Percentiles rank a stretch among this genome's conserved stretches.
These are phyloP conservation scores for Pisolithus marmoratus DNA, from an alignment of 768 basidiomycete species.

Conservation along the genomic window DNA sequence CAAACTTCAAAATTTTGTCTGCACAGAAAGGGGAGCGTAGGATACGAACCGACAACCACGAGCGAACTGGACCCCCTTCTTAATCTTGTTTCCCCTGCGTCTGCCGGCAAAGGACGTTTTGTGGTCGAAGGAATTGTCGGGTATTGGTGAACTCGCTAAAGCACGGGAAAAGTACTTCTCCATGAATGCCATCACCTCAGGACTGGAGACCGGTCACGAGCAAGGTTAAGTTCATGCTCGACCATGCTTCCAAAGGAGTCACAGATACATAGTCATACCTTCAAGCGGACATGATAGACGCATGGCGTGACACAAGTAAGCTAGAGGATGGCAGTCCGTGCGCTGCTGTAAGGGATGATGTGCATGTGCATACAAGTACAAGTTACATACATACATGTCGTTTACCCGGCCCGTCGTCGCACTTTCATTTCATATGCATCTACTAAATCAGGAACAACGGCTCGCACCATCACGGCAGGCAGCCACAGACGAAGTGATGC, in stretches of 20 bases:
- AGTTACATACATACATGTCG: too few relatives aligned
- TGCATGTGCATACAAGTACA: too few relatives aligned
- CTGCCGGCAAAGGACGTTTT: constrained; percentile 82
- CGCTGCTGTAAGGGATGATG: too few relatives aligned
- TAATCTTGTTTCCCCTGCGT: constrained; percentile 90
- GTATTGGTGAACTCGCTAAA: constrained; percentile 16
- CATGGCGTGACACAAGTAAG: too few relatives aligned
- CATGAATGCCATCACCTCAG: too few relatives aligned
- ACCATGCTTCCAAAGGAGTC: too few relatives aligned
- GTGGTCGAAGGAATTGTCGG: constrained; percentile 8
- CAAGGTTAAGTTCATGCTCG: too few relatives aligned
- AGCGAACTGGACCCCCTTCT: constrained; percentile 99
- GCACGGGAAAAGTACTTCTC: too few relatives aligned
- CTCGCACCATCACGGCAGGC: constrained; percentile 69
- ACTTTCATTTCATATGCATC: constrained; percentile 56
- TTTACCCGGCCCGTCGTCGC: constrained; percentile 45
- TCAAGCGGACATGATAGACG: too few relatives aligned
- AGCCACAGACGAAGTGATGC: constrained; percentile 70
- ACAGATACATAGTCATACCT: too few relatives aligned
- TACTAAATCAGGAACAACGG: constrained; percentile 63
- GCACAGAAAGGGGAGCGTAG: not conserved
- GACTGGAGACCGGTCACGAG: too few relatives aligned
- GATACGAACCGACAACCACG: constrained; percentile 89
- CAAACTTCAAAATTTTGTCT: not conserved
- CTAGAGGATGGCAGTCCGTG: too few relatives aligned